Evolutionary conservation across 2,329 filamentous ascomycete genomes (phyloP).

Genomic region (Penicillium aurantiogriseum): DNA sequence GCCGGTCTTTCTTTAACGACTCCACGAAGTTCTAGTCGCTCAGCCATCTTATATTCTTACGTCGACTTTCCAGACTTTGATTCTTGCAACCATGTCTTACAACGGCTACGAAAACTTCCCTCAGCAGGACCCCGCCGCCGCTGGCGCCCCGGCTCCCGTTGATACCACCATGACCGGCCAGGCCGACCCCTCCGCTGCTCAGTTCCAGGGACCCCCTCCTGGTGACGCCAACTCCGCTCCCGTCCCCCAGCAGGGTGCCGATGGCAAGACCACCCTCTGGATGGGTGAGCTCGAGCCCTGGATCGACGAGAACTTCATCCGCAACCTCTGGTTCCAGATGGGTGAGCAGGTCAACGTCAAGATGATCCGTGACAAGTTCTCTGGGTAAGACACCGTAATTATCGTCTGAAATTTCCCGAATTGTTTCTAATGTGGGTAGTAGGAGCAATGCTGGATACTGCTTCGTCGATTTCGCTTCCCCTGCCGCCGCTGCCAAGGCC

Average conservation of each 20-base stretch:
- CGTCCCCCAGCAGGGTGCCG: slow-evolving; percentile 52
- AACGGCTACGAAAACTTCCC: slow-evolving; percentile 64
- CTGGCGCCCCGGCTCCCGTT: slow-evolving; percentile 49
- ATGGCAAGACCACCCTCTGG: slow-evolving; percentile 61
- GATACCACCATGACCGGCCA: slow-evolving; percentile 57
- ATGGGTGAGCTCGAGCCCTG: slow-evolving; percentile 99
- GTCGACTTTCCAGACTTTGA: slow-evolving; percentile 25
- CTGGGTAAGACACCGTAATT: slow-evolving; percentile 64
- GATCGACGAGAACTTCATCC: slow-evolving; percentile 99
- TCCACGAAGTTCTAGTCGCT: slow-evolving; percentile 40
- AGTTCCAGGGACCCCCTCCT: slow-evolving; percentile 50
- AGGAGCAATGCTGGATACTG: slow-evolving; percentile 95
- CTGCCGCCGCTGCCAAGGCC: slow-evolving; percentile 86
- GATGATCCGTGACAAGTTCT: slow-evolving; percentile 99
- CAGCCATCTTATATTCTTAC: slow-evolving; percentile 35
- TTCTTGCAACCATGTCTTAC: slow-evolving; percentile 59
- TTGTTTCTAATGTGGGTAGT: slow-evolving; percentile 44
- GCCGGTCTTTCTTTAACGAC: slow-evolving; percentile 42
- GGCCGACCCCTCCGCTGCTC: slow-evolving; percentile 55
- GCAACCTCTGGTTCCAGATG: slow-evolving; percentile 90
- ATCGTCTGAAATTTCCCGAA: slow-evolving; percentile 8
- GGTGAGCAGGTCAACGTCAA: slow-evolving; percentile 96
- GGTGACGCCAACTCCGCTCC: slow-evolving; percentile 43
- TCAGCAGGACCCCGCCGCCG: slow-evolving; percentile 54
- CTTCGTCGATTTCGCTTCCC: slow-evolving; percentile 86